These are phyloP conservation scores for Vicia faba DNA, from an alignment of 306 rosid species.

Conservation along the genomic window DNA sequence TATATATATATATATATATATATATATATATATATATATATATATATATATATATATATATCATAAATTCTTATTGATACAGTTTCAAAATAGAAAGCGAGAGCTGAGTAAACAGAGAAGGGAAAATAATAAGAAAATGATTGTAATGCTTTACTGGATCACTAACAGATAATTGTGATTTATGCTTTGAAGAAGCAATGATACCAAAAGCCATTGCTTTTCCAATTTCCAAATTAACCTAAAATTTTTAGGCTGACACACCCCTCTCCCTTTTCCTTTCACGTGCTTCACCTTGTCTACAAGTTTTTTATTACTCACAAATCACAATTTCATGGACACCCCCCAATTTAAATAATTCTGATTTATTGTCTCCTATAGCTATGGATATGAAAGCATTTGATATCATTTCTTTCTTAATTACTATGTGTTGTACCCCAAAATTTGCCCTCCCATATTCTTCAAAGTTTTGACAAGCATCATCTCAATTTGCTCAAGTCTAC, in stretches of 20 bases:
- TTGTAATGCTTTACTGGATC: neutral
- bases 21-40: no score
- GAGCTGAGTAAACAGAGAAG: conserved; percentile 17
- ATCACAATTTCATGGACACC: conserved; percentile 12
- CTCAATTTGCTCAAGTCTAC: no score
- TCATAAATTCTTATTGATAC: neutral
- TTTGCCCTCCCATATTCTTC: no score
- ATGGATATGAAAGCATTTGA: neutral
- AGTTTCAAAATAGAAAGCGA: neutral
- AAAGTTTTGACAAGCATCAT: no score
- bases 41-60: no score
- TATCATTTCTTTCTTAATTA: neutral
- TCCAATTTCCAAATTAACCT: neutral
- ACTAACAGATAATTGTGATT: conserved; percentile 1
- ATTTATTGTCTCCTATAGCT: conserved; percentile 10
- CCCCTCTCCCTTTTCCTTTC: neutral
- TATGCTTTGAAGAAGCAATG: conserved; percentile 10
- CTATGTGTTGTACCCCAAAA: no score
- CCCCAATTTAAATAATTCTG: conserved; percentile 18
- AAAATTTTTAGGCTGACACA: neutral
- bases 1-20: no score
- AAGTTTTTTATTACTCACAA: neutral
- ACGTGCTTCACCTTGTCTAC: no score
- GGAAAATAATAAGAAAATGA: neutral
- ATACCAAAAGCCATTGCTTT: conserved; percentile 17